Percentiles rank a stretch among this genome's conserved stretches.
Evolutionary conservation across 257 asterid genomes (phyloP).

Genomic region (Solanum sitiens): DNA sequence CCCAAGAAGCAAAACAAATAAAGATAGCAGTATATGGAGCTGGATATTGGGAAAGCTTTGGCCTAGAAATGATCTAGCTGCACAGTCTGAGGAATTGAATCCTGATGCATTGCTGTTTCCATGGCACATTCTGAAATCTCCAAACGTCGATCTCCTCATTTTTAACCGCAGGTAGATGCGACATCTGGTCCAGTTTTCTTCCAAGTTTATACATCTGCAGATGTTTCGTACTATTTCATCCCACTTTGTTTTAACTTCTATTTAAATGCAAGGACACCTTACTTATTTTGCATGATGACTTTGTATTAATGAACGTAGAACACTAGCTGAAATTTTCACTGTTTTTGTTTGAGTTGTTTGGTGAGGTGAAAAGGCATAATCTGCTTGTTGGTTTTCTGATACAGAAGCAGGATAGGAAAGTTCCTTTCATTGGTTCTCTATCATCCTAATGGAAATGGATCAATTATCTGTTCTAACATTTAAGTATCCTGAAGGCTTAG

Average conservation of each 20-base stretch:
- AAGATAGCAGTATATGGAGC: constrained; percentile 43
- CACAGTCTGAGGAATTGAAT: constrained; percentile 32
- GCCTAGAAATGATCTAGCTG: constrained; percentile 21
- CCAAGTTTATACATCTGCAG: neutral
- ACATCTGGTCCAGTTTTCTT: neutral
- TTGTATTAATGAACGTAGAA: neutral
- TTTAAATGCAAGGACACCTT: neutral
- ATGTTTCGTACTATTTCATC: neutral
- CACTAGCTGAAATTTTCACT: neutral
- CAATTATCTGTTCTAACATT: neutral
- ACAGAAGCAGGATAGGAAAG: neutral
- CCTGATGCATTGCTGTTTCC: constrained; percentile 69
- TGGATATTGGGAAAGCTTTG: constrained; percentile 58
- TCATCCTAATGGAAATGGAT: neutral
- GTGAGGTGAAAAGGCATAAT: neutral
- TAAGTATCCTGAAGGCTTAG: neutral
- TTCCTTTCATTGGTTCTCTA: neutral
- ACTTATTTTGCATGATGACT: neutral
- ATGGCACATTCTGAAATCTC: constrained; percentile 72
- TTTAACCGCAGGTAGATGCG: constrained; percentile 62
- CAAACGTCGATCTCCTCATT: constrained; percentile 38
- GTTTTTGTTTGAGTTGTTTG: neutral
- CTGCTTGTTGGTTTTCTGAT: neutral
- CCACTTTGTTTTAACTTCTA: neutral
- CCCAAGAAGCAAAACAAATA: constrained; percentile 30